Base-by-base conservation (phyloP, 345 rosid genomes). In the Raphanus raphanistrum region DNA sequence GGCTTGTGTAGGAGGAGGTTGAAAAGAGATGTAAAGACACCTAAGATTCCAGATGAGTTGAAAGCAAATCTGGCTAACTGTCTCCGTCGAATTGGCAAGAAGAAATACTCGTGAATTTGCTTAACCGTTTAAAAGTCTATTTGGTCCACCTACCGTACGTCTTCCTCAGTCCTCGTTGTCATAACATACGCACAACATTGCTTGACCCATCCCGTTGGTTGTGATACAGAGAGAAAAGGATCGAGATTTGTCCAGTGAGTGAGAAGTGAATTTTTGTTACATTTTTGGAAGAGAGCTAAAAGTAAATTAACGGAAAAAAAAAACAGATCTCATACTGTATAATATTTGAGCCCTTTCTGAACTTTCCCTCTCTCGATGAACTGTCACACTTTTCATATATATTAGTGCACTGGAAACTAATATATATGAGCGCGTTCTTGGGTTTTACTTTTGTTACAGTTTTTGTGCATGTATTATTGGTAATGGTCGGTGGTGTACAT, bases 41-140 rank as follows among this genome's bases (percentile, higher is more conserved):
- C 90, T 3, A 81, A 88, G 78, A 85, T 96, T 55, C 98, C 99
- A 0, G 90, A 87, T 60, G 81, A 88, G 17, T 71, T 96, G 80
- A 96, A 89, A 82, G 91, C 88, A 78, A 84, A 87, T 57, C 85
- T 93, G 8, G 82, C 91, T 48, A 86, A 84, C 52, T 82, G 69
- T 58, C 86, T 96, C 43, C 78, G 68, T 72, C 71, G 84, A 70
- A 85, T 87, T 76, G 81, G 86, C 79, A 77, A 83, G 80, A 85
- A 84, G 65, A 86, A 87, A 72, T 75, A 48, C 61, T 66, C 70
- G 15, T 71, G 80, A 76, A 50, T 68, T 63, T 63, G 16, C 75
- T 60, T 72, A 77, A 84, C 70, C 66, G 6, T 63, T 63, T 4
- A 25, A 63, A 66, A 26, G 79, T 66, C 52, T 43, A 68, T 52